These are phyloP conservation scores for Jacaranda copaia DNA, from an alignment of 257 asterid species.

Conservation along the genomic window DNA sequence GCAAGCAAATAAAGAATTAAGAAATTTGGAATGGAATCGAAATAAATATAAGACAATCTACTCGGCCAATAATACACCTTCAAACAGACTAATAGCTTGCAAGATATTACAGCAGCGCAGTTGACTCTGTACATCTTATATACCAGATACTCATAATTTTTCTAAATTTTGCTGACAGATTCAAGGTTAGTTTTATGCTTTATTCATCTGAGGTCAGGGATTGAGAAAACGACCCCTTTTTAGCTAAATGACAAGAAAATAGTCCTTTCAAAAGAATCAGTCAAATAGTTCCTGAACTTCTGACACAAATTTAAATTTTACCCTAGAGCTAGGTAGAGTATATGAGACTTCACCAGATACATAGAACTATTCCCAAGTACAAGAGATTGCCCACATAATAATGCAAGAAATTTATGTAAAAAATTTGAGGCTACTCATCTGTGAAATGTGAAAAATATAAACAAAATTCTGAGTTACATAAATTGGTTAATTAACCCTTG, in stretches of 20 bases:
- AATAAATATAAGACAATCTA: conserved; percentile 4
- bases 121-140: background rate
- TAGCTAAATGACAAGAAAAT: no score
- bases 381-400: no score
- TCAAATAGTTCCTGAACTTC: no score
- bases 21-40: background rate
- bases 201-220: background rate
- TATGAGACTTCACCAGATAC: no score
- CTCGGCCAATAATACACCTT: background rate
- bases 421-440: background rate
- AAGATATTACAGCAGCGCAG: background rate
- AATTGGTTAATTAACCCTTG: no score
- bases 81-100: background rate
- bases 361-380: no score
- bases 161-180: background rate
- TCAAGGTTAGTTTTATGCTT: background rate
- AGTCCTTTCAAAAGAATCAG: no score
- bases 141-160: background rate
- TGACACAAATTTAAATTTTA: no score
- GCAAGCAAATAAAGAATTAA: conserved; percentile 3
- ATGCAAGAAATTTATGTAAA: no score
- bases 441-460: conserved; percentile 10
- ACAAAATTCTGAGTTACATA: no score
- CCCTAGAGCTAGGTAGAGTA: no score
- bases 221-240: no score